phyloP scores from a whole-genome alignment of 768 basidiomycete genomes.

The Kwoniella sp. region DNA sequence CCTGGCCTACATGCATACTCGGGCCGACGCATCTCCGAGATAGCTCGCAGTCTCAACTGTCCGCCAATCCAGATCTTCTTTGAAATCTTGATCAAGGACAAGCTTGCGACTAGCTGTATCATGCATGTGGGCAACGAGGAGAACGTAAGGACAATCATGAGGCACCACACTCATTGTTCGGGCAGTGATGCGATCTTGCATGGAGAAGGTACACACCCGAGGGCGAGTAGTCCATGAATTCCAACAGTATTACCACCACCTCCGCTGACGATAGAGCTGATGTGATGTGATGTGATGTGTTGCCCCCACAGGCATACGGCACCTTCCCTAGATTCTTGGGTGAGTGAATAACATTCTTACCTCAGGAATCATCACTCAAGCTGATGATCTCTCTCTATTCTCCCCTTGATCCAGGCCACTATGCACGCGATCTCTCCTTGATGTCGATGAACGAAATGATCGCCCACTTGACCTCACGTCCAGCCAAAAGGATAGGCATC shows the following conservation, averaged over 20 bases:
- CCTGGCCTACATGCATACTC: constrained; percentile 29
- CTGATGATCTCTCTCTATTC: no score
- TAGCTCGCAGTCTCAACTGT: constrained; percentile 14
- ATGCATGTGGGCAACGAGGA: constrained; percentile 54
- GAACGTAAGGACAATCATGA: constrained; percentile 50
- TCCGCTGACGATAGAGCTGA: no score
- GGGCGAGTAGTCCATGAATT: constrained; percentile 35
- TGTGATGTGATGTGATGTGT: neutral
- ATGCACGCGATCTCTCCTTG: constrained; percentile 43
- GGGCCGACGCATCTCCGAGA: constrained; percentile 30
- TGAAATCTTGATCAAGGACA: constrained; percentile 45
- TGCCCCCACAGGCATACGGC: constrained; percentile 36
- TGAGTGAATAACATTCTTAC: no score
- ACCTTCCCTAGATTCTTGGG: constrained; percentile 47
- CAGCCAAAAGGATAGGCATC: constrained; percentile 47
- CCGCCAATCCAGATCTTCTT: constrained; percentile 44
- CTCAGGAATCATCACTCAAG: no score
- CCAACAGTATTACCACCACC: no score
- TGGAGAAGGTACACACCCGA: constrained; percentile 40
- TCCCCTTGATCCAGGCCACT: constrained; percentile 39
- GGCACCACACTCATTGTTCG: constrained; percentile 44
- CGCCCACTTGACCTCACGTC: constrained; percentile 51
- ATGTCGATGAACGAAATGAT: constrained; percentile 43
- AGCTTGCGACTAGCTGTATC: constrained; percentile 45
- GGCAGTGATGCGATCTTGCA: constrained; percentile 53